Conservation (phyloP, 352 stramenopile genomes). For the Globisporangium takayamanum region DNA sequence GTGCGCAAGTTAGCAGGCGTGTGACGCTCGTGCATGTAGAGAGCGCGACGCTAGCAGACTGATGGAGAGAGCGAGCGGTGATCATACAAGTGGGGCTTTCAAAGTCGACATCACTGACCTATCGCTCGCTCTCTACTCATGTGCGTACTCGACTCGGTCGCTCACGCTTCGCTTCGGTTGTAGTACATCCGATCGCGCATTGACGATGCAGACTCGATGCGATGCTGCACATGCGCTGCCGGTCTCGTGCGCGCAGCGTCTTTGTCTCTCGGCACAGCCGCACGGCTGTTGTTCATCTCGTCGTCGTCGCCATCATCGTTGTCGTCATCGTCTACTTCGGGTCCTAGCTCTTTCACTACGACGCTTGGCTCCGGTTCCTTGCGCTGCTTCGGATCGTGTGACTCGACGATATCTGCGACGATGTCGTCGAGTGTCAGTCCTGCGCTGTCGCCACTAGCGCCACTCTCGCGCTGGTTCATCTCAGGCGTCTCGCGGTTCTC, state of each 20-base stretch:
- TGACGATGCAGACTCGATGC: no score
- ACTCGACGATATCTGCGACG: conserved; percentile 5
- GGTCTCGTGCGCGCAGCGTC: no score
- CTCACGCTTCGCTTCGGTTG: conserved; percentile 11
- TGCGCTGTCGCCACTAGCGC: not conserved
- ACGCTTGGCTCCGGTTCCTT: not conserved
- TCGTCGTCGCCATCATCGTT: conserved; percentile 1
- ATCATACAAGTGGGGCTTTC: not conserved
- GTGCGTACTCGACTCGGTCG: not conserved
- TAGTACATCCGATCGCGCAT: conserved; percentile 7
- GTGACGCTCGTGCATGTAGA: not conserved
- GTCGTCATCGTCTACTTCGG: conserved; percentile 7
- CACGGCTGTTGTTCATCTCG: not conserved
- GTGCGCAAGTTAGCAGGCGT: not conserved
- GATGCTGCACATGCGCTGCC: no score
- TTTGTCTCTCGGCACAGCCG: not conserved
- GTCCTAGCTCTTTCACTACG: not conserved
- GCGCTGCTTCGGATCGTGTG: not conserved
- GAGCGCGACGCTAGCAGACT: not conserved
- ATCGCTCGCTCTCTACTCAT: not conserved
- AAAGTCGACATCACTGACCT: no score
- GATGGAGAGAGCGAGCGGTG: not conserved
- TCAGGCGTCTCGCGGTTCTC: not conserved
- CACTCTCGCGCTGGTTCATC: not conserved
- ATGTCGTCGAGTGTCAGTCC: conserved; percentile 9